phyloP scores from a whole-genome alignment of 2,329 filamentous ascomycete genomes.

The Parasarocladium wereldwijsianum region DNA sequence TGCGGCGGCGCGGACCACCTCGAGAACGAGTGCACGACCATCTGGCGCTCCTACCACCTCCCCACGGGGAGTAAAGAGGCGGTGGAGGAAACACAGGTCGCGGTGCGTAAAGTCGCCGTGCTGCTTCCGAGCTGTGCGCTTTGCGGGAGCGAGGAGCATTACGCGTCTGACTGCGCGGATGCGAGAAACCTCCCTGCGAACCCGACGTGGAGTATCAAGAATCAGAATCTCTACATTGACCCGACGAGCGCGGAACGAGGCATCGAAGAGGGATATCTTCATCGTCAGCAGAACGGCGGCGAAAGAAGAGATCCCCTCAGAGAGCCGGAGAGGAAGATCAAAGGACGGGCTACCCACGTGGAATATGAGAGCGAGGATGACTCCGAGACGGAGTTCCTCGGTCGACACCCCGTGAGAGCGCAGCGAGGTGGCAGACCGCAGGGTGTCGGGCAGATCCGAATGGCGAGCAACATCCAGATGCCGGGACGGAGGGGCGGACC shows the following conservation, averaged over 20 bases:
- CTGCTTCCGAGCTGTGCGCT: constrained; percentile 39
- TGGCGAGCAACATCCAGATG: constrained; percentile 26
- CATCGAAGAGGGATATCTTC: constrained; percentile 16
- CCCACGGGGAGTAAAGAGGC: constrained; percentile 20
- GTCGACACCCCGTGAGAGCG: constrained; percentile 17
- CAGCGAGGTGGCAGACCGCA: constrained; percentile 7
- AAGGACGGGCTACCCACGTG: constrained; percentile 20
- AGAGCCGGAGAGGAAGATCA: constrained; percentile 17
- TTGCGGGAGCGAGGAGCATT: constrained; percentile 40
- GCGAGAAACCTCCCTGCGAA: constrained; percentile 12
- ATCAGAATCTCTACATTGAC: constrained; percentile 34
- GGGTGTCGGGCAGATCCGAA: constrained; percentile 19
- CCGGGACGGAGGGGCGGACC: constrained; percentile 13
- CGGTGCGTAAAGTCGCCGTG: constrained; percentile 30
- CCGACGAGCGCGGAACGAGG: constrained; percentile 22
- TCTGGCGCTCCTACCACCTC: constrained; percentile 45
- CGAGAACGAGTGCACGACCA: constrained; percentile 42
- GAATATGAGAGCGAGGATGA: constrained; percentile 29
- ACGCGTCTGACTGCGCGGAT: constrained; percentile 36
- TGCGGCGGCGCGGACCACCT: constrained; percentile 42
- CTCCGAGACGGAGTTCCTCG: constrained; percentile 28
- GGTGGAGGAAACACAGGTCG: no score
- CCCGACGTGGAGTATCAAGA: constrained; percentile 37
- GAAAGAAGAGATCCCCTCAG: constrained; percentile 10
- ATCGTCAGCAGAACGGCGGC: neutral